Base-by-base conservation (phyloP, 164 flowering plant genomes). In the Santalum album region DNA sequence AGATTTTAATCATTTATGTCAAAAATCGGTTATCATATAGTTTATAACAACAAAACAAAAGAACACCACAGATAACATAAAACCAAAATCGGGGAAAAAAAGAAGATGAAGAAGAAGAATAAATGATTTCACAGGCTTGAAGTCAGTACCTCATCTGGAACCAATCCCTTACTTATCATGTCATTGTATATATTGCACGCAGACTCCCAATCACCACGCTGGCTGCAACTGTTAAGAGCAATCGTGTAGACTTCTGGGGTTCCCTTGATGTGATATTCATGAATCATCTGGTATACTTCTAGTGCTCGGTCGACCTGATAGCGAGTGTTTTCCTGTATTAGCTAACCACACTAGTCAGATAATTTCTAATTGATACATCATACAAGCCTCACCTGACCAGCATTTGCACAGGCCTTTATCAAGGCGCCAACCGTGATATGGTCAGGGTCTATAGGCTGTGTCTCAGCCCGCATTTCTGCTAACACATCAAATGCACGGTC, bases 401-500 rank as follows among this genome's bases (percentile, higher is more conserved):
- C 90, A 70, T 77, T 71, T 50, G 76, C 57, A 38, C 96, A 92
- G 27, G 99, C 90, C 69, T 71, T 85, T 53, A 92, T 87, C 62
- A 92, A 61, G 47, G 96, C 96, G 69, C 96, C 96, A 64, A 92
- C 64, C 32, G 99, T 92, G 52, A 89, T 52, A 43, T 92, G 91
- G 75, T 92, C 96, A 53, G 99, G 96, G 12, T 87, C 90, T 51
- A 87, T 70, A 17, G 96, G 95, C 1, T 67, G 81, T 55, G 67
- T 48, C 60, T 89, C 99, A 25, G 82, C 64, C 29, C 57, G 62
- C 99, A 92, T 89, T 72, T 92, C 99, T 55, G 86, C 83, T 59
- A 92, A 72, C 24, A 92, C 96, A 69, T 92, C 96, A 78, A 92
- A 92, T 57, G 99, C 96, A 65, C 95, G 89, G 66, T 89, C 91